Base-by-base conservation (phyloP, 1,139 yeast genomes). In the Spencermartinsiella ligniputridi region DNA sequence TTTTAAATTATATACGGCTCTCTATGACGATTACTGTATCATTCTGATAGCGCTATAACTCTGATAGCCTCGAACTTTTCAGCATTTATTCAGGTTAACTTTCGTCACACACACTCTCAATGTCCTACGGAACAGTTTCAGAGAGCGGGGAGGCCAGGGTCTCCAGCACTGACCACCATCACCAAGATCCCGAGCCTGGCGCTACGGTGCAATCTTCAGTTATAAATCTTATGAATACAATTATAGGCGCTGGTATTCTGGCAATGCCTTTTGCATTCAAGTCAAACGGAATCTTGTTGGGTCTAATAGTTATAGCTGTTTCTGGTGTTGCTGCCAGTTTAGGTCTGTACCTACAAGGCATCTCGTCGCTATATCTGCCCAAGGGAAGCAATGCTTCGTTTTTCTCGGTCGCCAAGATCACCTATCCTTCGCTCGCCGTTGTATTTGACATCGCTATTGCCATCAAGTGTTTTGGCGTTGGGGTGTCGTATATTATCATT, bases 391-490 rank as follows among this genome's bases (percentile, higher is more conserved):
- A 79, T 43, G 92, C 97, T 4, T 84, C 95, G 1, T 92, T 90
- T 64, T 90, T 90, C 67, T 79, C 85, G 30, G 71, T 92, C 17
- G 86, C 97, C 56, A 78, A 82, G 45, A 76, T 86, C 45, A 85
- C 97, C 0, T 89, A 88, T 60, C 97, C 97, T 0, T 70, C 76
- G n/a, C 67, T 89, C 37, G 79, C 95, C 1, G 82, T 89, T 29
- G 64, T 87, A 27, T 90, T 90, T 67, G 97, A 90, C 64, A 60
- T 83, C 13, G 95, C 96, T 13, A 89, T 90, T 61, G 89, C 92
- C 19, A 70, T 89, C 46, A 95, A 90, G 63, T 86, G 95, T 68
- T 90, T 86, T 67, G 98, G 98, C 12, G 97, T 89, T 3, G 92
- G 94, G 1, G 79, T 92, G 12, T 82, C 94, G 44, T 92, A 94